Base-by-base conservation (phyloP, 352 stramenopile genomes). In the Pythium brassicae region DNA sequence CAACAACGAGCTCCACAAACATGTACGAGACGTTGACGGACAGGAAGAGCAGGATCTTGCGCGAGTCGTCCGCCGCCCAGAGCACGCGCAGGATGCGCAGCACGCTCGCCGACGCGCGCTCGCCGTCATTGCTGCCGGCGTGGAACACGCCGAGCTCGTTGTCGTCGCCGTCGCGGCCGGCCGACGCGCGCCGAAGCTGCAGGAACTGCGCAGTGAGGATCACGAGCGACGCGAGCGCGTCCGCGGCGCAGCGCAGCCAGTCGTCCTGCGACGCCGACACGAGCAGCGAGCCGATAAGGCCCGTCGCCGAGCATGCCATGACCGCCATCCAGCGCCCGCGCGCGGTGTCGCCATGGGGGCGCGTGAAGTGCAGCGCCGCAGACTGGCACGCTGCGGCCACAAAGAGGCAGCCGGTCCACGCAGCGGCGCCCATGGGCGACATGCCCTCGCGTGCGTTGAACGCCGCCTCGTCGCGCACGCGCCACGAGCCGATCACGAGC, bases 1-100 rank as follows among this genome's bases (percentile, higher is more conserved):
- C 87, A 10, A 94, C 87, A 9, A 72, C 72, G 23, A 96, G 71
- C 50, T 96, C 87, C 29, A 96, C 72, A 47, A 95, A 82, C 87
- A 96, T 96, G 67, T 93, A 95, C 48, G 66, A 72, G 40, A 93
- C 68, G 61, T 91, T 92, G 32, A 89, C 72, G 10, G 71, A 86
- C 32, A 90, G 64, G 57, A 94, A 96, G 39, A 93, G 74, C 19
- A 94, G 67, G 59, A 92, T 91, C 49, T 86, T 87, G 29, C 75
- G 78, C 29, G 83, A 93, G 50, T 85, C 70, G 17, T 78, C 72
- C 48, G 71, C 69, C 14, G 54, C 54, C 78, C 78, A 89, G 2
- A 91, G 60, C 23, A 80, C 66, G 20, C 53, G 35, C 14, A 86
- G 23, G 23, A 91, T 70, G 14, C 63, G 64, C 14, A 20, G 29